Evolutionary conservation across 805 yeast species (phyloP).

Genomic region (Ogataea paradorogensis): DNA sequence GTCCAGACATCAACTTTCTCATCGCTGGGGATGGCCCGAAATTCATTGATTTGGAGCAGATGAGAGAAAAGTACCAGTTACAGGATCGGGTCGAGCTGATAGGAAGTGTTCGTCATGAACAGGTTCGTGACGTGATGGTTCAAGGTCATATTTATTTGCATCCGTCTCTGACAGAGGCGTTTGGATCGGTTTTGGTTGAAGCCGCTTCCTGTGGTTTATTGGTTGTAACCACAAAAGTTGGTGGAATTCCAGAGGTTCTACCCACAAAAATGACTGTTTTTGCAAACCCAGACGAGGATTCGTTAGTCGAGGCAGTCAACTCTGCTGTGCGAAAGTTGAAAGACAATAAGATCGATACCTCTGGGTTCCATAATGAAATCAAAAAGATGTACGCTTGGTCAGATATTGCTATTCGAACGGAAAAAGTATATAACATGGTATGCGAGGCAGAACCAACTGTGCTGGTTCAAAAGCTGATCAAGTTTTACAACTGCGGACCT

Average conservation of each 20-base stretch:
- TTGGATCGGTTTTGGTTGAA: constrained; percentile 95
- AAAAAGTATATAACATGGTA: constrained; percentile 63
- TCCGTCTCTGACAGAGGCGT: constrained; percentile 93
- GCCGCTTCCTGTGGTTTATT: constrained; percentile 95
- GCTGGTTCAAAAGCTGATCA: constrained; percentile 55
- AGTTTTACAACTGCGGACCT: constrained; percentile 67
- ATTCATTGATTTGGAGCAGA: constrained; percentile 89
- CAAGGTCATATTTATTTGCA: constrained; percentile 92
- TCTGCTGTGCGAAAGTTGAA: constrained; percentile 65
- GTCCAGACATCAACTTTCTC: constrained; percentile 67
- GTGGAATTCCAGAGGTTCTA: constrained; percentile 95
- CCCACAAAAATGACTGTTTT: constrained; percentile 92
- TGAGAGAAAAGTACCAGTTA: constrained; percentile 80
- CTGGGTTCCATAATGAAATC: constrained; percentile 74
- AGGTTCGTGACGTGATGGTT: constrained; percentile 89
- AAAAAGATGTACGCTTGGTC: constrained; percentile 87
- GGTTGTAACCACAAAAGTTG: constrained; percentile 93
- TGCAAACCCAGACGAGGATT: constrained; percentile 84
- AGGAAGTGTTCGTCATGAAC: constrained; percentile 89
- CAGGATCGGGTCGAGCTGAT: constrained; percentile 84
- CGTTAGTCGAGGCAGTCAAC: constrained; percentile 67
- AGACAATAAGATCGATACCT: constrained; percentile 61
- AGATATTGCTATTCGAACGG: constrained; percentile 84
- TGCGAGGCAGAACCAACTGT: constrained; percentile 28
- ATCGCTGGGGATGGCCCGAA: constrained; percentile 98